phyloP scores from a whole-genome alignment of 352 stramenopile species.

The Phytophthora parvispora region DNA sequence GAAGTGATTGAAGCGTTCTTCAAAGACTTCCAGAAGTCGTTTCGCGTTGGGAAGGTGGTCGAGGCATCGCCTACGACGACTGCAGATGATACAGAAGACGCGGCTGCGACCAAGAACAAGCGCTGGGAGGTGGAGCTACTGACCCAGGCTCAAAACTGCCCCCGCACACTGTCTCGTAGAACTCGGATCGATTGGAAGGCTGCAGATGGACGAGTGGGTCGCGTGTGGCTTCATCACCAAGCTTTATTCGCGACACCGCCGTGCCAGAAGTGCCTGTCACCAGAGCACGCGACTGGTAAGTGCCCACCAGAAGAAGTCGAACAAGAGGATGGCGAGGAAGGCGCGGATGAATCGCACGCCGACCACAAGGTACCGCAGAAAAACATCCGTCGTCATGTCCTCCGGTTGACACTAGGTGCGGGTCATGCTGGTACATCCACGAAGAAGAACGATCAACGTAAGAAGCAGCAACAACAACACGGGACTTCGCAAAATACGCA shows the following conservation, averaged over 20 bases:
- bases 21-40: constrained; percentile 43
- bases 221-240: constrained; percentile 64
- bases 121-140: constrained; percentile 52
- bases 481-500: neutral
- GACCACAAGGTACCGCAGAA: constrained; percentile 6
- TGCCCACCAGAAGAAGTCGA: constrained; percentile 12
- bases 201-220: constrained; percentile 22
- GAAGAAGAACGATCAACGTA: constrained; percentile 30
- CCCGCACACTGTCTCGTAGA: constrained; percentile 33
- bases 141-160: constrained; percentile 37
- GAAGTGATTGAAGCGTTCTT: constrained; percentile 42
- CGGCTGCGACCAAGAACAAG: constrained; percentile 18
- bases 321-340: constrained; percentile 6
- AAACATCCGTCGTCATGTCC: constrained; percentile 33
- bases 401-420: constrained; percentile 27
- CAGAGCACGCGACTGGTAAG: constrained; percentile 30
- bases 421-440: constrained; percentile 3
- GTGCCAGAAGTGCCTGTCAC: constrained; percentile 46
- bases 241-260: constrained; percentile 44
- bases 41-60: constrained; percentile 45
- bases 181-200: constrained; percentile 58
- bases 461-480: constrained; percentile 30
- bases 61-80: constrained; percentile 5
- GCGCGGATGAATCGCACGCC: neutral
- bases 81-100: neutral